Evolutionary conservation across 1,284 basidiomycete species (phyloP), one percentile per base, ranked within the genome.

Genomic region (Hypsizygus ulmarius): DNA sequence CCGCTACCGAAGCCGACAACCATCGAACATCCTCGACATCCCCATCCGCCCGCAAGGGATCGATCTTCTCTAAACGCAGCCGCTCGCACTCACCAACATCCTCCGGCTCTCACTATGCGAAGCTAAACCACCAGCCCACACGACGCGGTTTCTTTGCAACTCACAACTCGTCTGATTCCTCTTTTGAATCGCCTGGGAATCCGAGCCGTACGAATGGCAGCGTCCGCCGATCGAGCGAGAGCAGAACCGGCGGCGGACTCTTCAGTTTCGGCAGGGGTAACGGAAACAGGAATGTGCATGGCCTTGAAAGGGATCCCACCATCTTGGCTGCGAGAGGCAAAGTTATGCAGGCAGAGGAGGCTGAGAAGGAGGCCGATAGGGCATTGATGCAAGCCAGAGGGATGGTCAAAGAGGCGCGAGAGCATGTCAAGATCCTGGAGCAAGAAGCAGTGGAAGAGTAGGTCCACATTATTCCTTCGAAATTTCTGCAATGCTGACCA

Each of bases 371-470:
- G 3, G 82, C 80, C 3, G 81, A 84, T 55, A 63, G 64, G 6
- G 81, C 82, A 1, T 64, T 84, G 15, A 50, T 59, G 21, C 60
- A 68, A 12, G 78, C 79, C 1, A 60, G 77, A n/a, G 56, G 58
- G 8, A 70, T 69, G 30, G 79, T 79, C 11, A 67, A 65, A 30
- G 74, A 75, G 51, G 81, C 82, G 3, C 65, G 67, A 32, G 73
- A 79, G 21, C 78, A 82, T 48, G 75, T 82, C 36, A 68, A 69
- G 47, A 63, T 68, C 18, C 67, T 83, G 10, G 80, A 84, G 61
- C 65, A 64, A 37, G 79, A 82, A 55, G 76, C 75, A 5, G 50
- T 71, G 33, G 77, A 81, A 59, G 81, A 82, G 81, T 83, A 62
- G 58, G 80, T 66, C 10, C 12, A 45, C 21, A 5, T 16, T 34